Evolutionary conservation across 129 eudicot genomes (phyloP), one percentile per base, ranked within the genome.

Genomic region (carrot (Daucus carota)): DNA sequence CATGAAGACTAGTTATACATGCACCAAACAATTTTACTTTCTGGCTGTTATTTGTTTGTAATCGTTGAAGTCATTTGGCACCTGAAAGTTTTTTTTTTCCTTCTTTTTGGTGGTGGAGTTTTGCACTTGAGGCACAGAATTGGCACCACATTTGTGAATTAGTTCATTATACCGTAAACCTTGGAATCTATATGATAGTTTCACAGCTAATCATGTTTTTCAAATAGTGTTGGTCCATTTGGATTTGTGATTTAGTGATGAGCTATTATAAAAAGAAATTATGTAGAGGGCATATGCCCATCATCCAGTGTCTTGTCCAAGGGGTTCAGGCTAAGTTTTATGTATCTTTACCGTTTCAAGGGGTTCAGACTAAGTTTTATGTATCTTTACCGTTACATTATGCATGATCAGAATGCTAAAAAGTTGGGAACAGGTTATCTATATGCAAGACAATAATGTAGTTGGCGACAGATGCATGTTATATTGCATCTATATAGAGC

Each of bases 51-150:
- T 42, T 72, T 72, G 57, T 47, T 43, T 70, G 74, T 70, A 28
- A 24, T 43, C n/a, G 57, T 38, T 5, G 4, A 34, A 69, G 73
- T 43, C 57, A 43, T 72, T 72, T 72, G 57, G 75, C 38, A 72
- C 75, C 57, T 5, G 15, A 43, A 38, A 42, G n/a, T 11, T 24
- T 43, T 71, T 71, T 41, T 26, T 72, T 6, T 15, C 15, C 34
- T 26, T 24, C 32, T 43, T 43, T 43, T 20, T 22, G 34, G 54
- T 43, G 75, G 31, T 72, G 54, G 38, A 43, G 75, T 72, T 42
- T 72, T 43, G 59, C 73, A 24, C 74, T 70, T 70, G 74, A 70
- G 75, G 75, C 75, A 63, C 22, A 40, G 47, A 40, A n/a, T 70
- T 70, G 48, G 74, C 48, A 40, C 74, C 74, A 41, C 48, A 41